Conservation (phyloP, 2,329 filamentous ascomycete species). For the Aspergillus proliferans region DNA sequence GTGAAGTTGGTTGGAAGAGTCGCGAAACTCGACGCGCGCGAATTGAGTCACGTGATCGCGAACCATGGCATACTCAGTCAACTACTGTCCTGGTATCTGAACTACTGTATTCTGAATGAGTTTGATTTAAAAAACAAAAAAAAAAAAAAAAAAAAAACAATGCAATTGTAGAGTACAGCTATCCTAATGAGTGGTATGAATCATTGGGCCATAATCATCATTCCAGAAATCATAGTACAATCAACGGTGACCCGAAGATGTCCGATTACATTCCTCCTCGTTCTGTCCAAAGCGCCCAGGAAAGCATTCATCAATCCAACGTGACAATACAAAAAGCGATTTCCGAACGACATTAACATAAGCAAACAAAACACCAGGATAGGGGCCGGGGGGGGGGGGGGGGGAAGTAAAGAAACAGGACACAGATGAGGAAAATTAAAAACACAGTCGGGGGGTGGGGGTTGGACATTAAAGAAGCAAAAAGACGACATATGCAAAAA, state of each 20-base stretch:
- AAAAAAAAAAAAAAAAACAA: neutral
- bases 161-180: neutral
- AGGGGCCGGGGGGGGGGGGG: neutral
- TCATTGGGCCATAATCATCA: neutral
- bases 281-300: slow-evolving; percentile 2
- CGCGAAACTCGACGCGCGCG: neutral
- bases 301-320: slow-evolving; percentile 1
- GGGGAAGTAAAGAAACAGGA: slow-evolving; percentile 4
- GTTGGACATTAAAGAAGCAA: slow-evolving; percentile 2
- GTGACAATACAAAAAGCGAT: slow-evolving; percentile 2
- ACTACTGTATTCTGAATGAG: too few species aligned
- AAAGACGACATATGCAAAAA: slow-evolving; percentile 1
- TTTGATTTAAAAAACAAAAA: neutral
- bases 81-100: neutral
- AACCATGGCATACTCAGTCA: neutral
- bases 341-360: neutral
- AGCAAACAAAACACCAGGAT: slow-evolving; percentile 4
- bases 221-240: neutral
- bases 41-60: neutral
- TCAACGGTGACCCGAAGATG: neutral
- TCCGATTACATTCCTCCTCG: neutral
- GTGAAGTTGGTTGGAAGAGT: neutral
- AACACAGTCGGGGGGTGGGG: slow-evolving; percentile 2
- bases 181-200: neutral
- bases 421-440: slow-evolving; percentile 5